Percentiles rank a stretch among this genome's conserved stretches.
Conservation (phyloP, 768 basidiomycete genomes). For the Rhizopogon roseolus region DNA sequence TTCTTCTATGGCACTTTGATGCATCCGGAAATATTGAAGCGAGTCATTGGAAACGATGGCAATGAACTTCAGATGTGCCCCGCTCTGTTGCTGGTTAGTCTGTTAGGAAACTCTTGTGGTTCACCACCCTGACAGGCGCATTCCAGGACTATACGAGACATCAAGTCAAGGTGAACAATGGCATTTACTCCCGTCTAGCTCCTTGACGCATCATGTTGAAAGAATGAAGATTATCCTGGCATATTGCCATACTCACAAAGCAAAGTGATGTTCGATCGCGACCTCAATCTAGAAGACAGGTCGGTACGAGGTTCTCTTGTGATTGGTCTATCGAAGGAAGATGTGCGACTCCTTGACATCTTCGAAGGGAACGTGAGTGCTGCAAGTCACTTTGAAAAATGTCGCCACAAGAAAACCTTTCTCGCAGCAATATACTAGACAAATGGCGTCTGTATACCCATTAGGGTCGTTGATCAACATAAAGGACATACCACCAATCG, state of each 20-base stretch:
- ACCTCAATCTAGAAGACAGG: conserved; percentile 55
- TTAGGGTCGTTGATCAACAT: conserved; percentile 39
- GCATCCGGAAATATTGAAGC: conserved; percentile 76
- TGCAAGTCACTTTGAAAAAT: neutral
- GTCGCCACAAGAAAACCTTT: neutral
- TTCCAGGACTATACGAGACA: conserved; percentile 76
- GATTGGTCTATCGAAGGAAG: conserved; percentile 56
- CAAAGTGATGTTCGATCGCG: conserved; percentile 38
- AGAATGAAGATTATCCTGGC: conserved; percentile 81
- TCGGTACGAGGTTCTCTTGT: conserved; percentile 80
- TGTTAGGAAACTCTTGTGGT: neutral
- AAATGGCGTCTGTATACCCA: conserved; percentile 49
- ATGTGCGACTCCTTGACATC: conserved; percentile 65
- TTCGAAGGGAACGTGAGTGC: conserved; percentile 77
- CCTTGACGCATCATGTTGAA: conserved; percentile 3
- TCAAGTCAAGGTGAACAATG: conserved; percentile 52
- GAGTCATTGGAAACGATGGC: conserved; percentile 71
- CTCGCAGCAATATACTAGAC: conserved; percentile 67
- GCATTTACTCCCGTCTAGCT: neutral
- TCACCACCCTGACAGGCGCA: neutral
- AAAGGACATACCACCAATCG: conserved; percentile 16
- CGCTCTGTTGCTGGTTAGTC: conserved; percentile 66
- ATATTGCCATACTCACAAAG: conserved; percentile 59
- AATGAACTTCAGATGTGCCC: conserved; percentile 61
- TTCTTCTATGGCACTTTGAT: conserved; percentile 93